phyloP scores from a whole-genome alignment of 179 eudicot genomes.

The Silene noctiflora region DNA sequence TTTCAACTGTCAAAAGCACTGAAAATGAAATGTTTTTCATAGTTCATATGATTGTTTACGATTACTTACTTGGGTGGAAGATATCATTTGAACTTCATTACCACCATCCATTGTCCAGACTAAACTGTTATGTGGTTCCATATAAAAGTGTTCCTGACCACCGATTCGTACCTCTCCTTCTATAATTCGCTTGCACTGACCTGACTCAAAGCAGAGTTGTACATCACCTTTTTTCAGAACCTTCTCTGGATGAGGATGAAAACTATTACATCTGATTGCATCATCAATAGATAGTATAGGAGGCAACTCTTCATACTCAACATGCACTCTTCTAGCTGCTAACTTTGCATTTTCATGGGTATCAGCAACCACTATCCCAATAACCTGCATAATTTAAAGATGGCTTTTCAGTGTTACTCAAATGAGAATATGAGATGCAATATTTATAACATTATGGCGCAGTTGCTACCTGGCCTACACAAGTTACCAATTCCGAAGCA shows the following conservation, averaged over 20 bases:
- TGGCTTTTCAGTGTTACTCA: neutral
- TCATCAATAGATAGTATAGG: constrained; percentile 83
- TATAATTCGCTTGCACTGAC: constrained; percentile 77
- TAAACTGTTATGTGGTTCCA: constrained; percentile 80
- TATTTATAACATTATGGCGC: neutral
- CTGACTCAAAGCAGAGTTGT: constrained; percentile 68
- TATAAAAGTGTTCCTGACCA: constrained; percentile 96
- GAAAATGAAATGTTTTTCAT: neutral
- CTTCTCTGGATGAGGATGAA: constrained; percentile 75
- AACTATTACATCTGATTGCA: constrained; percentile 59
- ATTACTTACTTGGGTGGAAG: constrained; percentile 88
- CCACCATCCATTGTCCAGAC: constrained; percentile 91
- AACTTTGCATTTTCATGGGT: constrained; percentile 89
- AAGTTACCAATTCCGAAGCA: constrained; percentile 85
- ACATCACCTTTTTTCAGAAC: constrained; percentile 71
- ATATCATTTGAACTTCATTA: constrained; percentile 96
- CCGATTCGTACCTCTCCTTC: constrained; percentile 93
- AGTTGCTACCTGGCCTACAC: constrained; percentile 82
- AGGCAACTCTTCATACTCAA: constrained; percentile 87
- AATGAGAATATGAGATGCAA: neutral
- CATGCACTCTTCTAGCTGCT: constrained; percentile 75
- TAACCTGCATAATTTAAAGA: constrained; percentile 45
- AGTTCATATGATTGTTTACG: neutral
- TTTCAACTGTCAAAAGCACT: neutral
- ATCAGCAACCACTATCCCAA: constrained; percentile 95